These are phyloP conservation scores for Apostasia ramifera DNA, from an alignment of 106 monocot genomes.

Conservation along the genomic window DNA sequence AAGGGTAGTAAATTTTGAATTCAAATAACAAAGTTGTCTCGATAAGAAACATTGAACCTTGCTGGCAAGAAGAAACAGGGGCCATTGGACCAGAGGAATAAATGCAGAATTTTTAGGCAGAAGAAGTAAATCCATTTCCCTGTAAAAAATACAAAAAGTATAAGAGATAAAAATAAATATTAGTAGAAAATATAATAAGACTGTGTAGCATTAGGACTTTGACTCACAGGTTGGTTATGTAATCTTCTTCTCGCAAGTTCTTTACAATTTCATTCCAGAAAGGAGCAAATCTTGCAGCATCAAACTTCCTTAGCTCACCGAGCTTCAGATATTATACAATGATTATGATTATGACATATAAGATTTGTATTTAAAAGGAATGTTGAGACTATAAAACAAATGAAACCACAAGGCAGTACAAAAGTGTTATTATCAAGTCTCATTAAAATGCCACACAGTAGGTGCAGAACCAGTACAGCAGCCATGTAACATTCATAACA, in stretches of 20 bases:
- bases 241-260: constrained; percentile 87
- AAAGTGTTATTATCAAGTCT: no score
- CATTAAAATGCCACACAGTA: no score
- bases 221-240: constrained; percentile 73
- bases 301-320: constrained; percentile 58
- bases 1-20: neutral
- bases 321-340: constrained; percentile 22
- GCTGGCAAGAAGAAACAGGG: constrained; percentile 79
- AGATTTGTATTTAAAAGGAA: no score
- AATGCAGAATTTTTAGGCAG: constrained; percentile 77
- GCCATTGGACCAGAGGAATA: constrained; percentile 77
- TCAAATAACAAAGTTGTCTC: neutral
- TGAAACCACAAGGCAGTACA: no score
- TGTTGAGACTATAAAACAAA: no score
- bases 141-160: constrained; percentile 14
- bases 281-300: constrained; percentile 91
- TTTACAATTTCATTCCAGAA: constrained; percentile 95
- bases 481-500: no score
- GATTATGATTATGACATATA: no score
- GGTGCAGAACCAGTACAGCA: no score
- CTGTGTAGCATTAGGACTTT: neutral
- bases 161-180: constrained; percentile 6
- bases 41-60: constrained; percentile 38
- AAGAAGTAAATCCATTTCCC: constrained; percentile 80
- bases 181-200: neutral